phyloP scores from a whole-genome alignment of 306 rosid species.

The Alnus glutinosa region DNA sequence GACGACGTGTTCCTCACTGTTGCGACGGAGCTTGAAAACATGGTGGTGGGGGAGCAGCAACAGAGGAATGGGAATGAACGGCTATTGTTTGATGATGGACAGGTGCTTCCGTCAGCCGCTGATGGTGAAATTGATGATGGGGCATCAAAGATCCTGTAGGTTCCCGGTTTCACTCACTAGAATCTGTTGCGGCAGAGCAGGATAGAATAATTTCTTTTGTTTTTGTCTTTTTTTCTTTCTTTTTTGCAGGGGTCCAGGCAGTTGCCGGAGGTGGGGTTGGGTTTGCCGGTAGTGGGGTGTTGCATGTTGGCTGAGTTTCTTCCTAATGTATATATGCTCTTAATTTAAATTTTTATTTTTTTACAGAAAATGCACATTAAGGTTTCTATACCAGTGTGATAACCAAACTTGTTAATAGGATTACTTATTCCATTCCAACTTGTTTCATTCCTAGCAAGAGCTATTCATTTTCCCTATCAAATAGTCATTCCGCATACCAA shows the following conservation, averaged over 20 bases:
- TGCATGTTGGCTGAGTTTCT: too few relatives aligned
- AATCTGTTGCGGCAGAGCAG: slow-evolving; percentile 73
- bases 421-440: background rate
- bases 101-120: slow-evolving; percentile 71
- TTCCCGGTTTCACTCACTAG: slow-evolving; percentile 71
- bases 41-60: slow-evolving; percentile 36
- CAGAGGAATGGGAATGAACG: slow-evolving; percentile 47
- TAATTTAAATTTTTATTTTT: too few relatives aligned
- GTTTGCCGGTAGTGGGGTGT: too few relatives aligned
- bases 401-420: background rate
- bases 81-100: slow-evolving; percentile 69
- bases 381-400: too few relatives aligned
- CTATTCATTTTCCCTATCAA: background rate
- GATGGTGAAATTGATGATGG: slow-evolving; percentile 48
- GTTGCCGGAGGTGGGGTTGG: too few relatives aligned
- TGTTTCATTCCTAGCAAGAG: background rate
- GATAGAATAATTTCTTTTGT: slow-evolving; percentile 17
- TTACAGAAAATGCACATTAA: too few relatives aligned
- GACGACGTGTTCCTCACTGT: slow-evolving; percentile 75
- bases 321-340: too few relatives aligned
- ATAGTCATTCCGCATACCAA: background rate
- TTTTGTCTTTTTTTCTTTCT: background rate
- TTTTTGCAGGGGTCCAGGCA: too few relatives aligned
- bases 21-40: slow-evolving; percentile 83
- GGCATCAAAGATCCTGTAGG: slow-evolving; percentile 47